Percentiles rank a stretch among this genome's conserved stretches.
Evolutionary conservation across 2,329 filamentous ascomycete species (phyloP).

Genomic region (Paraconiothyrium sp.): DNA sequence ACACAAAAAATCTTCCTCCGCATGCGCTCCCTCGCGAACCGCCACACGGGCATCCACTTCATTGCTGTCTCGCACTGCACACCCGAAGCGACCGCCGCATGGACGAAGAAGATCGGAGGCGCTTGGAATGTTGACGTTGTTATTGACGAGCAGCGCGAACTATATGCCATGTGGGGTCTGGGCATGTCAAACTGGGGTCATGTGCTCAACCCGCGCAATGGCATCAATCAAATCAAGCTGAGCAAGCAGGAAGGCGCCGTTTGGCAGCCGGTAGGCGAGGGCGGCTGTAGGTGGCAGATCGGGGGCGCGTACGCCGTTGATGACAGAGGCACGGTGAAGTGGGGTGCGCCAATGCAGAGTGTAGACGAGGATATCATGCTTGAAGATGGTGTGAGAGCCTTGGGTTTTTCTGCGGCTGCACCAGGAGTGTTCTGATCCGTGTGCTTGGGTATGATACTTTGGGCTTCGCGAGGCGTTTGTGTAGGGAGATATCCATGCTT

Average conservation of each 20-base stretch:
- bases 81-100: conserved; percentile 63
- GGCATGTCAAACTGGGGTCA: conserved; percentile 54
- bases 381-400: conserved; percentile 43
- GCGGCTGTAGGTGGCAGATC: conserved; percentile 48
- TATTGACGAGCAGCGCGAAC: conserved; percentile 64
- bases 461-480: conserved; percentile 7
- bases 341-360: conserved; percentile 48
- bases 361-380: conserved; percentile 44
- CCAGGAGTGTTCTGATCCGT: conserved; percentile 1
- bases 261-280: conserved; percentile 47
- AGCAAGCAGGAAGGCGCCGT: conserved; percentile 47
- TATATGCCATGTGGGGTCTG: conserved; percentile 69
- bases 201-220: conserved; percentile 46
- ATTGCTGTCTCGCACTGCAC: conserved; percentile 70
- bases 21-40: conserved; percentile 64
- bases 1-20: conserved; percentile 63
- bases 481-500: conserved; percentile 8
- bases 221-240: conserved; percentile 47
- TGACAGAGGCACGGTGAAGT: conserved; percentile 43
- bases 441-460: not conserved
- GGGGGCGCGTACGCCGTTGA: conserved; percentile 47
- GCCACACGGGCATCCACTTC: conserved; percentile 62
- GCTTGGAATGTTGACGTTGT: conserved; percentile 66
- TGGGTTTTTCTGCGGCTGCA: conserved; percentile 30
- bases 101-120: conserved; percentile 67